Conservation (phyloP, 2,329 filamentous ascomycete genomes). For the Polytolypa hystricis region DNA sequence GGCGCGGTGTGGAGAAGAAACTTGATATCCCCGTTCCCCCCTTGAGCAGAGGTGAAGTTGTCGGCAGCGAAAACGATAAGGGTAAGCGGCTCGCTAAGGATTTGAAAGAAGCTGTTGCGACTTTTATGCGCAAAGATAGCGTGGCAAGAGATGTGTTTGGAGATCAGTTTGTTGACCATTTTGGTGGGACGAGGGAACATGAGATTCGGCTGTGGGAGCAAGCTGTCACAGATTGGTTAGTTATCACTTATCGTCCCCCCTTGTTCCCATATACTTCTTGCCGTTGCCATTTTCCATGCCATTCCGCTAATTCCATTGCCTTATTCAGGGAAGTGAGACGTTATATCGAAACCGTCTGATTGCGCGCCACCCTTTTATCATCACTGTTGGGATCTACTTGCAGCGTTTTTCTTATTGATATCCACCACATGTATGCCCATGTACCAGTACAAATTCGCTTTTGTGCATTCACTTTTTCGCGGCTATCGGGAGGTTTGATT, state of each 20-base stretch:
- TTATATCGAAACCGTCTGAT: conserved; percentile 64
- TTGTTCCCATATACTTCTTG: neutral
- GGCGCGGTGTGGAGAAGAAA: conserved; percentile 87
- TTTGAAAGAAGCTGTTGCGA: conserved; percentile 69
- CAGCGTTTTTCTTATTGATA: no score
- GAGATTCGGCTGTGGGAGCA: conserved; percentile 88
- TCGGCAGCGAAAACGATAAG: conserved; percentile 59
- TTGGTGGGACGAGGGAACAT: conserved; percentile 81
- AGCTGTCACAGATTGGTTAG: conserved; percentile 91
- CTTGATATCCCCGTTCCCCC: conserved; percentile 72
- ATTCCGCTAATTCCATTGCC: conserved; percentile 9
- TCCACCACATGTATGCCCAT: no score
- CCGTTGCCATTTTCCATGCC: conserved; percentile 1
- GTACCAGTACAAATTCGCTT: no score
- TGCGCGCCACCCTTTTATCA: neutral
- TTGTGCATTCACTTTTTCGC: no score
- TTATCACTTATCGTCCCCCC: conserved; percentile 22
- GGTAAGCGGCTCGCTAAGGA: conserved; percentile 73
- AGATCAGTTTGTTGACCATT: conserved; percentile 92
- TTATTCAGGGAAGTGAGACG: conserved; percentile 59
- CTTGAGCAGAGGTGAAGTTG: conserved; percentile 71
- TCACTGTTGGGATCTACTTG: no score
- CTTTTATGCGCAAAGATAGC: conserved; percentile 67
- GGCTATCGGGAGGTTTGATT: no score
- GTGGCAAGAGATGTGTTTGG: conserved; percentile 90